Conservation (phyloP, 352 stramenopile species). For the Pythium brassicae region DNA sequence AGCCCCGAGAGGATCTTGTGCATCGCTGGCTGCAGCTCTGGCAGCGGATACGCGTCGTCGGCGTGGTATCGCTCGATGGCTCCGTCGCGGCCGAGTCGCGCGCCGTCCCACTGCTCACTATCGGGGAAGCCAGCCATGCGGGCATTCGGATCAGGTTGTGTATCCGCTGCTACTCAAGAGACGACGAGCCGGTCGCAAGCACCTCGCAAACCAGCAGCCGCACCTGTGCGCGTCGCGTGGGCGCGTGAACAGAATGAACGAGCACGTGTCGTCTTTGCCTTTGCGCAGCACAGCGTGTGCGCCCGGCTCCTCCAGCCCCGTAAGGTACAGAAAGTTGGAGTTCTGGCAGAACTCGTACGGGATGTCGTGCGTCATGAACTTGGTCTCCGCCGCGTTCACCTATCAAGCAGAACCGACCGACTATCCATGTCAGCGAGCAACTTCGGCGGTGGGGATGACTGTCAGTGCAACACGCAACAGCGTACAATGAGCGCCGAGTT, state of each 20-base stretch:
- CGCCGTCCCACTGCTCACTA: constrained; percentile 84
- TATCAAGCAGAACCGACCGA: constrained; percentile 1
- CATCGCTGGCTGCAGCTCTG: constrained; percentile 46
- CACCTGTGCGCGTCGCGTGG: constrained; percentile 49
- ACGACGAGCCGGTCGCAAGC: neutral
- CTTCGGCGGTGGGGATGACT: neutral
- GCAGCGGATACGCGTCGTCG: constrained; percentile 65
- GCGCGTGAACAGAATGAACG: constrained; percentile 75
- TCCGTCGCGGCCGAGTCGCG: constrained; percentile 54
- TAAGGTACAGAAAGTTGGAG: constrained; percentile 85
- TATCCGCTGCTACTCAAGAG: neutral
- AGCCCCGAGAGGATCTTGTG: constrained; percentile 50
- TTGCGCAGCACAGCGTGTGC: constrained; percentile 77
- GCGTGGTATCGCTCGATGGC: constrained; percentile 56
- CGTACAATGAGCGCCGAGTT: constrained; percentile 72
- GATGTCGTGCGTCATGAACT: constrained; percentile 88
- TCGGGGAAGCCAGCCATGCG: no score
- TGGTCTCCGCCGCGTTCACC: constrained; percentile 63
- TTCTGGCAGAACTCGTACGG: constrained; percentile 86
- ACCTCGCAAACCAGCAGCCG: constrained; percentile 32
- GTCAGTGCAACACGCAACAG: neutral
- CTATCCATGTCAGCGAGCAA: neutral
- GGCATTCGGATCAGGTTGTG: neutral
- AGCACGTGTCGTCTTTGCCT: constrained; percentile 40
- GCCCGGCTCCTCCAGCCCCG: constrained; percentile 73